Conservation (phyloP, 108 stramenopile species). For the Cyclotella kingstonii region DNA sequence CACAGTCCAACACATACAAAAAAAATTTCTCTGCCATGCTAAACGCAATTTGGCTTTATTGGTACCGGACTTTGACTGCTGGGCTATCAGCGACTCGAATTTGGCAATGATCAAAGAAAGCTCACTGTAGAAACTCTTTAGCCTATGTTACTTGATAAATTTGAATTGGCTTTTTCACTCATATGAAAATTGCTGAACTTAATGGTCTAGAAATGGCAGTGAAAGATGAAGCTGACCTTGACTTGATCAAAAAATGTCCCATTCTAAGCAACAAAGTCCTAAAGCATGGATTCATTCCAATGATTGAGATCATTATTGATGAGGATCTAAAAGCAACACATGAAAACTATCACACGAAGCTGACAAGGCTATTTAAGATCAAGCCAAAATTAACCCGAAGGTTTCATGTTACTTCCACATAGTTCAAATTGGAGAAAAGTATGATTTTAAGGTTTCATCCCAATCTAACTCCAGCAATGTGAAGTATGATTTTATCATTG, state of each 20-base stretch:
- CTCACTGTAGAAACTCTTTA: too few relatives aligned
- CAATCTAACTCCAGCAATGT: slow-evolving; percentile 61
- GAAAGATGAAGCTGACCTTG: slow-evolving; percentile 84
- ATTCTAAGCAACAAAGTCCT: slow-evolving; percentile 91
- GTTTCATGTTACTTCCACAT: slow-evolving; percentile 94
- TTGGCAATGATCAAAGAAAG: too few relatives aligned
- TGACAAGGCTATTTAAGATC: slow-evolving; percentile 84
- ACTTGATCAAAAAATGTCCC: slow-evolving; percentile 84
- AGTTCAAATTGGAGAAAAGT: slow-evolving; percentile 91
- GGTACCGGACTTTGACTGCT: too few relatives aligned
- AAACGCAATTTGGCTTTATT: too few relatives aligned
- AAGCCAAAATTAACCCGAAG: slow-evolving; percentile 91
- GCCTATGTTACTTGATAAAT: too few relatives aligned
- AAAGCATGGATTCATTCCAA: slow-evolving; percentile 89
- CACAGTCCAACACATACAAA: too few relatives aligned
- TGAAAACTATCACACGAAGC: slow-evolving; percentile 81
- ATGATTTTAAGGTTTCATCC: slow-evolving; percentile 87
- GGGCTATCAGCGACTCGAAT: too few relatives aligned
- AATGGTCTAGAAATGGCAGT: too few relatives aligned
- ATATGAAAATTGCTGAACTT: too few relatives aligned
- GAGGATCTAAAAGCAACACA: slow-evolving; percentile 72
- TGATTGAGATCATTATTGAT: slow-evolving; percentile 90
- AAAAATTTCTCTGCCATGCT: too few relatives aligned
- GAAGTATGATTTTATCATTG: slow-evolving; percentile 86
- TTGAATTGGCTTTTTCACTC: too few relatives aligned